Evolutionary conservation across 2,329 filamentous ascomycete species (phyloP).

Genomic region (Pseudogymnoascus sp.): DNA sequence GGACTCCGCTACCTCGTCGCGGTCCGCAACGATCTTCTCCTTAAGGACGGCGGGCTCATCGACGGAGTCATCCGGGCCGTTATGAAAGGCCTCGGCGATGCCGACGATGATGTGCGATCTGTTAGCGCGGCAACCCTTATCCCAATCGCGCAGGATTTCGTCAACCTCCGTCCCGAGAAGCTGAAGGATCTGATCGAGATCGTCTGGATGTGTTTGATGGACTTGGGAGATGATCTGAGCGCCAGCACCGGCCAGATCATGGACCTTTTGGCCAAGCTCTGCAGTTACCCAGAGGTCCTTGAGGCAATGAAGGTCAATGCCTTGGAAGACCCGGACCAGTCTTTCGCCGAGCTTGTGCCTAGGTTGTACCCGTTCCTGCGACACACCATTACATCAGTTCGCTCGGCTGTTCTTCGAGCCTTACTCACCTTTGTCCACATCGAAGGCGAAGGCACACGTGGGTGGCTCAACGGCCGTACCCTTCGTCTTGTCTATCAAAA

Average conservation of each 20-base stretch:
- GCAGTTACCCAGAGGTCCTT: constrained; percentile 85
- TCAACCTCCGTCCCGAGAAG: constrained; percentile 69
- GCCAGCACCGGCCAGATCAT: constrained; percentile 97
- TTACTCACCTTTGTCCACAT: constrained; percentile 88
- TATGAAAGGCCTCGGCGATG: constrained; percentile 87
- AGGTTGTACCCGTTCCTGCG: constrained; percentile 91
- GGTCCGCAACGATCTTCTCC: constrained; percentile 82
- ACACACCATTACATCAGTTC: constrained; percentile 93
- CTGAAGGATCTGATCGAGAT: constrained; percentile 81
- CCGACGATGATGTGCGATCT: constrained; percentile 90
- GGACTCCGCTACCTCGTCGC: constrained; percentile 91
- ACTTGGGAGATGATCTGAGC: constrained; percentile 92
- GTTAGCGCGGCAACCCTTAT: constrained; percentile 97
- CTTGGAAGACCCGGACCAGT: constrained; percentile 71
- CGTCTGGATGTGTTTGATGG: constrained; percentile 94
- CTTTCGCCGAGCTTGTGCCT: constrained; percentile 86
- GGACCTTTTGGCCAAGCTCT: constrained; percentile 93
- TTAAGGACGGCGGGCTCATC: constrained; percentile 76
- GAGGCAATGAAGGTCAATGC: constrained; percentile 91
- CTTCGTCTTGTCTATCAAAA: constrained; percentile 91
- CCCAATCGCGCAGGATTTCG: constrained; percentile 91
- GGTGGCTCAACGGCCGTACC: constrained; percentile 87
- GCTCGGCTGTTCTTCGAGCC: constrained; percentile 85
- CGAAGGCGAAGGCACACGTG: constrained; percentile 67
- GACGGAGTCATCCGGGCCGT: constrained; percentile 88